Conservation (phyloP, 1,284 basidiomycete species). For the Sanghuangporus baumii region DNA sequence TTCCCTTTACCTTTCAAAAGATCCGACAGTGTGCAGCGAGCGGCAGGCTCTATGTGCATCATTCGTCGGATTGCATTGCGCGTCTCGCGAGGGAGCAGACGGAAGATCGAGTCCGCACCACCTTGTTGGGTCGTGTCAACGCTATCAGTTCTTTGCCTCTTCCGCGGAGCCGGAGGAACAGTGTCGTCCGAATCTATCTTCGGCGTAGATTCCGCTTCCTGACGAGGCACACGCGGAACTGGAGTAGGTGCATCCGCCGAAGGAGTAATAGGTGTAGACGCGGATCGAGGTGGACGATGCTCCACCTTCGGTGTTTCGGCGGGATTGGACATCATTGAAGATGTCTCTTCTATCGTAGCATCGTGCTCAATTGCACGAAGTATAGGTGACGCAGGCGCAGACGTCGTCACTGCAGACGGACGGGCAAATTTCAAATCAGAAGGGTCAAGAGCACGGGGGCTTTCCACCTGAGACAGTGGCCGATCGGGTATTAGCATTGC, state of each 20-base stretch:
- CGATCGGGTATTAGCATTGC: slow-evolving; percentile 24
- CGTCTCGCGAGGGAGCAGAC: slow-evolving; percentile 91
- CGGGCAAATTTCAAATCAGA: slow-evolving; percentile 67
- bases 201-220: slow-evolving; percentile 2
- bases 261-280: slow-evolving; percentile 21
- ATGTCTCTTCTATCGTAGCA: neutral
- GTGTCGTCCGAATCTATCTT: neutral
- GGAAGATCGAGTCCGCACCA: slow-evolving; percentile 95
- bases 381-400: slow-evolving; percentile 25
- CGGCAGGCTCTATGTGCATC: slow-evolving; percentile 86
- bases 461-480: slow-evolving; percentile 25
- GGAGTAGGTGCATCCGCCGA: slow-evolving; percentile 1
- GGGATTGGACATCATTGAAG: neutral
- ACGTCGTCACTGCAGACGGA: slow-evolving; percentile 64
- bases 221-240: slow-evolving; percentile 4
- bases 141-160: slow-evolving; percentile 51
- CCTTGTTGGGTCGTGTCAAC: slow-evolving; percentile 77
- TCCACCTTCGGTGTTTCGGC: slow-evolving; percentile 21
- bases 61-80: slow-evolving; percentile 87
- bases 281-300: slow-evolving; percentile 21
- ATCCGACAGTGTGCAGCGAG: slow-evolving; percentile 92
- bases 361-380: slow-evolving; percentile 1
- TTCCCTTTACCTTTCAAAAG: slow-evolving; percentile 79
- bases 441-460: slow-evolving; percentile 45
- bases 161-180: neutral